These are phyloP conservation scores for sunflower (Helianthus annuus) DNA, from an alignment of 129 eudicot genomes.

Conservation along the genomic window DNA sequence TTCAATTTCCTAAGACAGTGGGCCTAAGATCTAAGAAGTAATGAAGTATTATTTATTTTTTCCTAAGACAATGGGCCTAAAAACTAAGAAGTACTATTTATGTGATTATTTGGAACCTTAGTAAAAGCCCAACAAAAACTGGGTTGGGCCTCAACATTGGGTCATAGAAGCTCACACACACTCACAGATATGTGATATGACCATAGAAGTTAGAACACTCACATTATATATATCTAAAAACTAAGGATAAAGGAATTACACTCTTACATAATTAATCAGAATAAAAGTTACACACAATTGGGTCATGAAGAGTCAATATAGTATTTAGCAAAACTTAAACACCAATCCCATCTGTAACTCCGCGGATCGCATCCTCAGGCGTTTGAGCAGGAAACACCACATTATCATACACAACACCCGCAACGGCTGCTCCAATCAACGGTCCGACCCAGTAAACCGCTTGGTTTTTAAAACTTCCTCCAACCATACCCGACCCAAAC, in stretches of 20 bases:
- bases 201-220: neutral
- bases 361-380: conserved; percentile 53
- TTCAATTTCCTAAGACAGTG: too few species aligned
- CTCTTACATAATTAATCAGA: neutral
- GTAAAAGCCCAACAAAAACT: neutral
- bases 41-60: too few species aligned
- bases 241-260: conserved; percentile 3
- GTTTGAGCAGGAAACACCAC: conserved; percentile 59
- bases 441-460: conserved; percentile 98
- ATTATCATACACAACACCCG: conserved; percentile 73
- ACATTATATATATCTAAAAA: neutral
- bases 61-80: too few species aligned
- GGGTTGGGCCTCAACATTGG: neutral
- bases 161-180: neutral
- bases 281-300: neutral
- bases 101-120: neutral
- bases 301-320: neutral
- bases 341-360: conserved; percentile 43
- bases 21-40: too few species aligned
- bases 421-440: conserved; percentile 71
- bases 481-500: conserved; percentile 63
- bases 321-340: conserved; percentile 31
- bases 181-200: neutral
- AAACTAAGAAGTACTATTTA: too few species aligned
- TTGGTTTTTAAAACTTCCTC: conserved; percentile 87